Evolutionary conservation across 805 yeast species (phyloP), one percentile per base, ranked within the genome.

Genomic region (Ogataea sp.): DNA sequence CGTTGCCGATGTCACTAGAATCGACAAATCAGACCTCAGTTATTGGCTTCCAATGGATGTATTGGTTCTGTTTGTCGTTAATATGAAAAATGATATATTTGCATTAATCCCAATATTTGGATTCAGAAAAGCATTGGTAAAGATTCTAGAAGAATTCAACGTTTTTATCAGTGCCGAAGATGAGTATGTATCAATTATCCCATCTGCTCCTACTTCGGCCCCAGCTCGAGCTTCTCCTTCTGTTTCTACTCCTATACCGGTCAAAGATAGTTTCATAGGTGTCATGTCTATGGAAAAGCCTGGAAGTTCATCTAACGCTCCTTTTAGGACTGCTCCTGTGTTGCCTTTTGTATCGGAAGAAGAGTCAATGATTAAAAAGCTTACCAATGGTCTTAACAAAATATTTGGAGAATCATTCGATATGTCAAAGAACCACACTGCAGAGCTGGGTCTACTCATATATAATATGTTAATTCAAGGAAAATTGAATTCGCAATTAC

Each of bases 41-140:
- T 6, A 15, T 21, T 37, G 39, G 39, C 6, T 37, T 3, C 34
- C 34, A 13, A n/a, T 30, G 23, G n/a, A 5, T 3, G 34, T 37
- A 9, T 28, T 32, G 17, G 14, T 21, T 18, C 23, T 32, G 5
- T 29, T 37, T 30, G 17, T 10, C 10, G n/a, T 24, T 5, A 9
- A 16, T 17, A 36, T 37, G 34, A 20, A 21, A 20, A 20, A 25
- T 10, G 13, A 28, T 21, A 13, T 25, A 15, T 36, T 16, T 31
- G 21, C 34, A 10, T 18, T 36, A 13, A 36, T 28, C 15, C 39
- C 39, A 11, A 37, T 37, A 3, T 32, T 37, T 27, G 39, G 34
- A 9, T 26, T 26, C 8, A 13, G 13, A 17, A 18, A 17, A 8
- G 18, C 7, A 8, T 11, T 33, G 4, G 9, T 33, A 10, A n/a